Percentiles rank a stretch among this genome's conserved stretches.
Evolutionary conservation across 495 filamentous ascomycete species (phyloP).

Genomic region (Xylaria palmicola): DNA sequence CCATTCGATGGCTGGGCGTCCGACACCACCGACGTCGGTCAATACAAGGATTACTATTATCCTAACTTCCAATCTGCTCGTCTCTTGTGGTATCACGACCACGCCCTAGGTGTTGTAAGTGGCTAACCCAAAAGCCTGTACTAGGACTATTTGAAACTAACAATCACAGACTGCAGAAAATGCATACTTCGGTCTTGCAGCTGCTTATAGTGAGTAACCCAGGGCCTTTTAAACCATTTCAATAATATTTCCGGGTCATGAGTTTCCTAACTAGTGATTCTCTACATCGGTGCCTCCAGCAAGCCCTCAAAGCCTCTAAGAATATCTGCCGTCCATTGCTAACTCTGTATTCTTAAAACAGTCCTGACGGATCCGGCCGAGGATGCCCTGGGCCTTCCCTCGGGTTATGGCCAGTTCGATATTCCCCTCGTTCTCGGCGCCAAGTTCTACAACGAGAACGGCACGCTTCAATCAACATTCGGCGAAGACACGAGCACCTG

Average conservation of each 20-base stretch:
- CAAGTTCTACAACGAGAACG: slow-evolving; percentile 50
- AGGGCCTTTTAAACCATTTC: too few relatives aligned
- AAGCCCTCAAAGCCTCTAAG: too few relatives aligned
- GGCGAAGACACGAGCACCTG: slow-evolving; percentile 45
- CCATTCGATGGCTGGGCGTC: slow-evolving; percentile 58
- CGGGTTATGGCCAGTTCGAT: slow-evolving; percentile 49
- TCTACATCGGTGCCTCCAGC: too few relatives aligned
- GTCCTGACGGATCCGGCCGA: slow-evolving; percentile 46
- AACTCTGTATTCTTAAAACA: slow-evolving; percentile 9
- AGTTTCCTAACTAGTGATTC: too few relatives aligned
- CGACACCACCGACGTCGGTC: slow-evolving; percentile 45
- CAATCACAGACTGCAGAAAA: slow-evolving; percentile 47
- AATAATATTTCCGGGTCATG: too few relatives aligned
- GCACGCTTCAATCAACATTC: slow-evolving; percentile 40
- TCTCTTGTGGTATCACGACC: slow-evolving; percentile 60
- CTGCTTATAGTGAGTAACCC: too few relatives aligned
- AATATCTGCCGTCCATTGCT: background rate
- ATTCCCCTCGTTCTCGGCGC: slow-evolving; percentile 49
- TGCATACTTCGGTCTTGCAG: slow-evolving; percentile 55
- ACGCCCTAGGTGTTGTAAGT: slow-evolving; percentile 40
- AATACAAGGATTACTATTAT: slow-evolving; percentile 63
- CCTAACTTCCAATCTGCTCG: slow-evolving; percentile 52
- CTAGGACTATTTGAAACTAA: background rate
- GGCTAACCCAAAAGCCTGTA: background rate
- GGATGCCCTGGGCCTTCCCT: slow-evolving; percentile 44